Evolutionary conservation across 31 red algal species (phyloP).

Genomic region (Bonnemaisonia californica): DNA sequence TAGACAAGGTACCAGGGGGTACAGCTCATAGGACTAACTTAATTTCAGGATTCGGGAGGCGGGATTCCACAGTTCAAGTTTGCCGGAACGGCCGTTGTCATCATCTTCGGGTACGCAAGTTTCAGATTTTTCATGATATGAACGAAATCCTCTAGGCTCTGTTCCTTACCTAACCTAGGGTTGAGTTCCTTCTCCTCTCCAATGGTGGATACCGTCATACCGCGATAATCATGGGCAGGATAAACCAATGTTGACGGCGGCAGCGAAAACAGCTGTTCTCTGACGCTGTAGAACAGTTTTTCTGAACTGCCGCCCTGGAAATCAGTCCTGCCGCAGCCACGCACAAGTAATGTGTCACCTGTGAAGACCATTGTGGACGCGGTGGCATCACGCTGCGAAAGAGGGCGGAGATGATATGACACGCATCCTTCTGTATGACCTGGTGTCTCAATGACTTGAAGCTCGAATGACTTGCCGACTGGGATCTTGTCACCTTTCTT

Average conservation of each 20-base stretch:
- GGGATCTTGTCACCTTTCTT: conserved; percentile 36
- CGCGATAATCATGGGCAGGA: conserved; percentile 86
- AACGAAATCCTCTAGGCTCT: conserved; percentile 46
- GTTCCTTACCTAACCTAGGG: conserved; percentile 47
- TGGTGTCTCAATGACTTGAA: conserved; percentile 71
- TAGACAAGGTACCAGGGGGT: too few relatives aligned
- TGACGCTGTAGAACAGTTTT: conserved; percentile 59
- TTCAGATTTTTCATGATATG: conserved; percentile 71
- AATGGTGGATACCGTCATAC: conserved; percentile 61
- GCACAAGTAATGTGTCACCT: conserved; percentile 79
- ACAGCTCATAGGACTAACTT: background rate
- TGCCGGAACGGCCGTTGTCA: conserved; percentile 70
- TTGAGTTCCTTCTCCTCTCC: conserved; percentile 70
- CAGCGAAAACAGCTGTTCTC: conserved; percentile 60
- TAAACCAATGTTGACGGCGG: conserved; percentile 66
- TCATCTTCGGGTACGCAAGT: conserved; percentile 67
- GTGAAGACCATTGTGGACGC: conserved; percentile 58
- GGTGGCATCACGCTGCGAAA: background rate
- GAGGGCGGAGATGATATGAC: conserved; percentile 43
- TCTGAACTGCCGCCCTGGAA: conserved; percentile 80
- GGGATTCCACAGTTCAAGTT: conserved; percentile 70
- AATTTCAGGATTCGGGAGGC: conserved; percentile 21
- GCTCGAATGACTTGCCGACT: conserved; percentile 33
- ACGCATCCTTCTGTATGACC: conserved; percentile 85
- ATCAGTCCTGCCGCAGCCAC: conserved; percentile 89